Percentiles rank a stretch among this genome's conserved stretches.
Conservation (phyloP, 2,329 filamentous ascomycete genomes). For the Cladosporium halotolerans region DNA sequence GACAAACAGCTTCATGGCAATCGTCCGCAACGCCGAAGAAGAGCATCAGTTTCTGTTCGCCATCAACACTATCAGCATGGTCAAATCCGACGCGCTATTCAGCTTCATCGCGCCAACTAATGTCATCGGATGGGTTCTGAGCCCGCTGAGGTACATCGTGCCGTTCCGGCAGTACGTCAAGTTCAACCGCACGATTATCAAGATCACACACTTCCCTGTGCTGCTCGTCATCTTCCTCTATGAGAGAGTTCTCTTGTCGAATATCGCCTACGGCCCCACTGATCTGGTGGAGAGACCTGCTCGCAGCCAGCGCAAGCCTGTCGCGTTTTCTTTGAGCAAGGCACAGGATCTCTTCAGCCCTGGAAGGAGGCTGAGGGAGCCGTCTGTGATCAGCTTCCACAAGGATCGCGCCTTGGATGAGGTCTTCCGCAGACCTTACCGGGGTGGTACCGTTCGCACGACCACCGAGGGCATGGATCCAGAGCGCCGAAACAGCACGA, state of each 20-base stretch:
- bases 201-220: constrained; percentile 81
- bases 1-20: constrained; percentile 92
- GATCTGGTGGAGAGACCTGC: constrained; percentile 71
- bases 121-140: constrained; percentile 82
- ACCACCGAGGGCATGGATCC: constrained; percentile 37
- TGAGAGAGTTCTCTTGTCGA: constrained; percentile 71
- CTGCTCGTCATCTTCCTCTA: constrained; percentile 83
- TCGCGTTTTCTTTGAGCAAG: constrained; percentile 28
- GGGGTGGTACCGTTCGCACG: constrained; percentile 54
- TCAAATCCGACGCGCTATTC: constrained; percentile 95
- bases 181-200: constrained; percentile 86
- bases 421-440: constrained; percentile 68
- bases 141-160: constrained; percentile 74
- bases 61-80: constrained; percentile 95
- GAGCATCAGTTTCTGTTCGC: constrained; percentile 91
- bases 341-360: constrained; percentile 63
- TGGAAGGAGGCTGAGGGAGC: constrained; percentile 59
- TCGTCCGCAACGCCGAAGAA: constrained; percentile 86
- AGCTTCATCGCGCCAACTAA: constrained; percentile 90
- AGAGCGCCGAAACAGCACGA: constrained; percentile 67
- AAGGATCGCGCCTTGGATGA: constrained; percentile 88
- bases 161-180: constrained; percentile 75
- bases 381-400: constrained; percentile 79
- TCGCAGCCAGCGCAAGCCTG: constrained; percentile 22
- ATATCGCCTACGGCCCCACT: constrained; percentile 71